Base-by-base conservation (phyloP, 176 grass and related monocot species). In the Aegilops tauschii region DNA sequence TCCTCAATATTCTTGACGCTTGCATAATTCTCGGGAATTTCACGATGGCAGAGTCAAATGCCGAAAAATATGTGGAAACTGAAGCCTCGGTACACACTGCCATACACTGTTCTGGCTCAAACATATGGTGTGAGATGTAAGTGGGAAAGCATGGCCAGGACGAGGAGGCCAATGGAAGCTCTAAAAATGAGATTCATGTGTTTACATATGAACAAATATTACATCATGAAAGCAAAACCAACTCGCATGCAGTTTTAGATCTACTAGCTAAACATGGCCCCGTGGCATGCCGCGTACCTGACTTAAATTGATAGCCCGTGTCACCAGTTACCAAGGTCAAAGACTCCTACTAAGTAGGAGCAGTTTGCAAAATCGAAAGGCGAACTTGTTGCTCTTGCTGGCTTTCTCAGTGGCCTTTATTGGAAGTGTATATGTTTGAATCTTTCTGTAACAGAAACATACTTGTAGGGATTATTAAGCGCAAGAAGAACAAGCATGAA, bases 261-360 rank as follows among this genome's bases (percentile, higher is more conserved):
- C 67, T 95, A 80, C 47, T 16, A 50, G 13, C 47, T 50, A 50
- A 50, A 50, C 47, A 50, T 50, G 45, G 45, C 3, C 12, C 12
- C 3, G 47, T 12, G 4, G 13, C 47, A 50, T 4, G 4, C 47
- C 47, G 1, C 1, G 1, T 50, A 50, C 47, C 47, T 16, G 47
- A 50, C 47, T 50, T 50, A 50, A 50, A 50, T 5, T 50, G 47
- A 5, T 1, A 5, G 1, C 47, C 13, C 4, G 65, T 61, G 18
- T 10, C 3, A 56, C 14, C 89, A 99, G 94, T 83, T 99, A 66
- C 94, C 94, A 16, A 94, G 84, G 87, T 94, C 90, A 1, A 93
- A 94, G 35, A 90, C 92, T 39, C 92, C 89, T 73, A 99, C 97
- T 9, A 99, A 99, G 76, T 94, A 94, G 94, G 97, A 99, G 83